Conservation (phyloP, 805 yeast genomes). For the Candida chauliodis region DNA sequence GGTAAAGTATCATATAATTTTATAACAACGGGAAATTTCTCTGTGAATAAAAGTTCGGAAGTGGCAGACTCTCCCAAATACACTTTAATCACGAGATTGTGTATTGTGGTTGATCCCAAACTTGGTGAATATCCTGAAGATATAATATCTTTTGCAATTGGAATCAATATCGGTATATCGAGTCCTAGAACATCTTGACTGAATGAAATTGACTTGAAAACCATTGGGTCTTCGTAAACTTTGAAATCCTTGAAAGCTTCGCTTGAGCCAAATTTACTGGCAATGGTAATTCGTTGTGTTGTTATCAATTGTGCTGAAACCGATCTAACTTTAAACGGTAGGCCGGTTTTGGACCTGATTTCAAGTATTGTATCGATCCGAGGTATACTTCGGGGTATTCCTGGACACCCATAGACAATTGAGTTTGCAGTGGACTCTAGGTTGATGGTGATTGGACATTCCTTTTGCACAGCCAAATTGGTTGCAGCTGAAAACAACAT, state of each 20-base stretch:
- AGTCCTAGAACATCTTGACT: constrained; percentile 47
- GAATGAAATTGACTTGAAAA: constrained; percentile 32
- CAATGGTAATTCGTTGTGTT: constrained; percentile 40
- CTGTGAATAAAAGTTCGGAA: constrained; percentile 28
- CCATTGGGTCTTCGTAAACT: constrained; percentile 31
- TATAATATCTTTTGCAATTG: constrained; percentile 49
- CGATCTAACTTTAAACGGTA: constrained; percentile 44
- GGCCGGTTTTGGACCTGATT: constrained; percentile 48
- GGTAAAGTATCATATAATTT: constrained; percentile 58
- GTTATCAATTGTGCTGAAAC: constrained; percentile 50
- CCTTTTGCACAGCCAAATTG: constrained; percentile 2
- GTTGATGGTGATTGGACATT: constrained; percentile 28
- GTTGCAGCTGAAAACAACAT: constrained; percentile 6
- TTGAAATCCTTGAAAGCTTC: constrained; percentile 31
- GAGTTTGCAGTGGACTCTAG: constrained; percentile 51
- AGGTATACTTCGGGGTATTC: constrained; percentile 58
- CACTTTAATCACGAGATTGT: constrained; percentile 40
- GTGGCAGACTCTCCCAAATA: constrained; percentile 27
- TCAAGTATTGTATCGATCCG: constrained; percentile 56
- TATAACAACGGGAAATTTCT: constrained; percentile 48
- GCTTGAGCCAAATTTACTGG: constrained; percentile 33
- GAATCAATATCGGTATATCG: constrained; percentile 58
- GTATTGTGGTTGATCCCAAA: constrained; percentile 48
- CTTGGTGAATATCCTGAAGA: constrained; percentile 48
- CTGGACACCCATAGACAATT: constrained; percentile 66